Base-by-base conservation (phyloP, 257 asterid species). In the Schizonepeta tenuifolia region DNA sequence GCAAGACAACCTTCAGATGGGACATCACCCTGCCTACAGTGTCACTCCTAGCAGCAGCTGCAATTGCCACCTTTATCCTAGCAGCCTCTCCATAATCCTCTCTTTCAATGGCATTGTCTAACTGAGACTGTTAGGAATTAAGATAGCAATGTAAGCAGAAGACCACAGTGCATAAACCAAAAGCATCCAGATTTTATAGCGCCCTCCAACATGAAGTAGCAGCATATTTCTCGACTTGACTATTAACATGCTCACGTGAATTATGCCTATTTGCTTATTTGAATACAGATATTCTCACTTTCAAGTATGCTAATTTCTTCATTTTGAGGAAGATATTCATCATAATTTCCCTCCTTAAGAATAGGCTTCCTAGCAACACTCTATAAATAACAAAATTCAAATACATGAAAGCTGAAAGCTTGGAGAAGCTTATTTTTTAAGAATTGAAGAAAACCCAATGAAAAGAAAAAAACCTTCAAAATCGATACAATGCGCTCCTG, bases 31-130 rank as follows among this genome's bases (percentile, higher is more conserved):
- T 84, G 83, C 95, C 95, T 83, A 94, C 91, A 41, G 89, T 79
- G 78, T 94, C 99, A 75, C 86, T 88, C 20, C 90, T 82, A 51
- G 98, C 81, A 70, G 97, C 86, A 70, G 99, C 99, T 12, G 99
- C 99, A 70, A 94, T 94, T 65, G 96, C 97, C 80, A 94, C 97
- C 85, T 94, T 94, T 64, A 91, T 77, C 86, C 86, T 86, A 26
- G 97, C 96, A 77, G 99, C 99, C 65, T 92, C 97, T 76, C 79
- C 90, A 70, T 94, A 94, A 75, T 94, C 96, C 82, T 94, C 99
- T 64, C 78, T 81, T 75, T 84, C 85, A 76, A 89, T 73, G 67
- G 96, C 95, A 41, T 69, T 72, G 46, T 79, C 86, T 76, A 94
- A 75, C 79, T 89, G 96, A 44, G 87, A 71, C 99, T 94, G 93